phyloP scores from a whole-genome alignment of 345 rosid species.

The Excoecaria agallocha region DNA sequence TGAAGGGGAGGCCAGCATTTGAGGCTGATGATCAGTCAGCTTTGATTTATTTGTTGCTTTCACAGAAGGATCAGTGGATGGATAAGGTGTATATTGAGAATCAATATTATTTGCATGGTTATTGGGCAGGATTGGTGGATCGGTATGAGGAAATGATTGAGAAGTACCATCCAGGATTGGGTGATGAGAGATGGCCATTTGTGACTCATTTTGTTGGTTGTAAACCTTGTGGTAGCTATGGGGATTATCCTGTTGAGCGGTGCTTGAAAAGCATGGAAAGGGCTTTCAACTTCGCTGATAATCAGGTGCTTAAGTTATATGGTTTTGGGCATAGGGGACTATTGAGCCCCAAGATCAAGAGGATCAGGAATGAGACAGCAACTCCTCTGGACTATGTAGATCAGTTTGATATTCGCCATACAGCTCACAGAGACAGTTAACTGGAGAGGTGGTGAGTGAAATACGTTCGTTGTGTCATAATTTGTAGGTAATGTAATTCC shows the following conservation, averaged over 20 bases:
- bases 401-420: constrained; percentile 69
- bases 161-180: constrained; percentile 90
- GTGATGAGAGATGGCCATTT: constrained; percentile 97
- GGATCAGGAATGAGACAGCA: constrained; percentile 75
- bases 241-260: constrained; percentile 84
- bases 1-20: constrained; percentile 85
- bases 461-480: constrained; percentile 32
- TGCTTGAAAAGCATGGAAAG: constrained; percentile 94
- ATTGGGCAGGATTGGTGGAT: constrained; percentile 91
- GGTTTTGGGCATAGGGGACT: constrained; percentile 90
- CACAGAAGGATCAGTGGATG: constrained; percentile 82
- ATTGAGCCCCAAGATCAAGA: constrained; percentile 89
- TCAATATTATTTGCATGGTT: constrained; percentile 87
- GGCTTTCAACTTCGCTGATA: constrained; percentile 90
- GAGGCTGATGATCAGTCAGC: constrained; percentile 98
- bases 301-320: constrained; percentile 83
- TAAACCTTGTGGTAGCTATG: constrained; percentile 96
- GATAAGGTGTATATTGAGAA: constrained; percentile 84
- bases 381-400: constrained; percentile 67
- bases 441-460: constrained; percentile 35
- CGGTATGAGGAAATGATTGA: constrained; percentile 92
- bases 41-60: constrained; percentile 75
- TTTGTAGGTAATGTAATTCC: constrained; percentile 43
- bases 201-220: constrained; percentile 94
- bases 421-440: constrained; percentile 31